These are phyloP conservation scores for Penicillium crustosum DNA, from an alignment of 2,329 filamentous ascomycete species.

Conservation along the genomic window DNA sequence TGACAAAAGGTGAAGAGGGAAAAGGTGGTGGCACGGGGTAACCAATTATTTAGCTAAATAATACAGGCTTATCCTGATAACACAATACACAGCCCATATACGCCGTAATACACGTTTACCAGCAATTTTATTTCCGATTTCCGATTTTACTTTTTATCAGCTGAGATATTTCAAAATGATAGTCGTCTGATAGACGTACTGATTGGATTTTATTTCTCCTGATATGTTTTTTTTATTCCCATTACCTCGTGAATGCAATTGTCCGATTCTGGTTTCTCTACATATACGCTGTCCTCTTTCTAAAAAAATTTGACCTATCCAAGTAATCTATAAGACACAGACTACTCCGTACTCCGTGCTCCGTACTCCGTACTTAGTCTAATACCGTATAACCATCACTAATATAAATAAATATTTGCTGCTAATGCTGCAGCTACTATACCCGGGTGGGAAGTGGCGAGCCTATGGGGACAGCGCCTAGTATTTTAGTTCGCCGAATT, in stretches of 20 bases:
- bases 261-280: background rate
- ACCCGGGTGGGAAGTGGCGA: slow-evolving; percentile 11
- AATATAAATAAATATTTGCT: slow-evolving; percentile 5
- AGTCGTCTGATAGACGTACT: slow-evolving; percentile 8
- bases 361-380: background rate
- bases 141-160: slow-evolving; percentile 5
- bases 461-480: slow-evolving; percentile 10
- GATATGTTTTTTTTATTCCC: background rate
- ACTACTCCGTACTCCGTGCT: background rate
- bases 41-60: slow-evolving; percentile 28
- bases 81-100: slow-evolving; percentile 7
- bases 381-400: slow-evolving; percentile 10
- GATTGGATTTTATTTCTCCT: slow-evolving; percentile 4
- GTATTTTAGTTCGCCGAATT: slow-evolving; percentile 10
- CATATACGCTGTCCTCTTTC: background rate
- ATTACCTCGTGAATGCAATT: slow-evolving; percentile 1
- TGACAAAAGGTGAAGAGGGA: slow-evolving; percentile 10
- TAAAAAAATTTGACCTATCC: slow-evolving; percentile 6
- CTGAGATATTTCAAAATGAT: slow-evolving; percentile 7
- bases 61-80: slow-evolving; percentile 14
- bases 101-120: slow-evolving; percentile 5
- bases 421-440: slow-evolving; percentile 12
- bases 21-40: slow-evolving; percentile 23
- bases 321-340: slow-evolving; percentile 7
- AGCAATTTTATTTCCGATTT: background rate